Percentiles rank a stretch among this genome's conserved stretches.
Conservation (phyloP, 75 land plant genomes). For the Gnetum montanum region DNA sequence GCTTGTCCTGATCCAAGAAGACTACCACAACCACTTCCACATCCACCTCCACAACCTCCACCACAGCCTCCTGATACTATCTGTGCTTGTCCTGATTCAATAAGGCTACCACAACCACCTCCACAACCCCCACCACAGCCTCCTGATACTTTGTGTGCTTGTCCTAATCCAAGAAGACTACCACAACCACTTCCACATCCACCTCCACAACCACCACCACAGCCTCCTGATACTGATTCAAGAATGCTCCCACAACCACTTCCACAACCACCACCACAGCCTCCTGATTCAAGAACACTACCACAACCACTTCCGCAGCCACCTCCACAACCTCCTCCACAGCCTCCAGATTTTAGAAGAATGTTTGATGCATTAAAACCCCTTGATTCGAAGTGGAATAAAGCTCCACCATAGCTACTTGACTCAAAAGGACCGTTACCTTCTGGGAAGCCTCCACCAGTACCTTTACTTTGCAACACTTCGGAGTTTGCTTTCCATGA, state of each 20-base stretch:
- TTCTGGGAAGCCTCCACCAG: background rate
- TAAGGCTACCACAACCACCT: slow-evolving; percentile 7
- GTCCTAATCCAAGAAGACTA: slow-evolving; percentile 10
- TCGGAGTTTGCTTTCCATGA: no score
- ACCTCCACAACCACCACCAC: slow-evolving; percentile 28
- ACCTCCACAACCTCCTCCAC: background rate
- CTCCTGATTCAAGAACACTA: background rate
- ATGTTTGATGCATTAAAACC: no score
- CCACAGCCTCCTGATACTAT: slow-evolving; percentile 12
- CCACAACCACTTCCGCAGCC: background rate
- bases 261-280: slow-evolving; percentile 6
- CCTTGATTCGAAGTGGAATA: no score
- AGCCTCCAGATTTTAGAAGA: no score
- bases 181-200: slow-evolving; percentile 12
- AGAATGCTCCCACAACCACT: slow-evolving; percentile 6
- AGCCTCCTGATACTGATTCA: no score
- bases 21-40: background rate
- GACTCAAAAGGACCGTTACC: background rate
- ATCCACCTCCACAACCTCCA: background rate
- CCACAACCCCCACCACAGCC: background rate
- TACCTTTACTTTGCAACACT: background rate
- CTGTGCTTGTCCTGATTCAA: no score
- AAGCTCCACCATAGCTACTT: background rate
- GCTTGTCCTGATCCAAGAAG: background rate
- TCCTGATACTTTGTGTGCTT: background rate